These are phyloP conservation scores for Polytrichum formosum DNA, from an alignment of 225 moss, liverwort and hornwort genomes.

Conservation along the genomic window DNA sequence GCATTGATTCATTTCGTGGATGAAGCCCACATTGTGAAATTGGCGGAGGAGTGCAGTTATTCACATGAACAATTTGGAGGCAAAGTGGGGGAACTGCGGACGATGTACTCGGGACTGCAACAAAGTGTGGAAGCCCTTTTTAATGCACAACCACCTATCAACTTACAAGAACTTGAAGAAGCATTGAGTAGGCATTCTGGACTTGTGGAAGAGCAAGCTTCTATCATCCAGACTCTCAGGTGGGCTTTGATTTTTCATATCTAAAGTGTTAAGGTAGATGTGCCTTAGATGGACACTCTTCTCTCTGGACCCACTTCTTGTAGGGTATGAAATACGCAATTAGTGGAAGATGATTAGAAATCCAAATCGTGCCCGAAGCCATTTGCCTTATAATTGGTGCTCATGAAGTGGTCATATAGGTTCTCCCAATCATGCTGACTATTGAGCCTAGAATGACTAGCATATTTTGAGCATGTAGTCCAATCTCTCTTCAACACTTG, in stretches of 20 bases:
- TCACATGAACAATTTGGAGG: constrained; percentile 45
- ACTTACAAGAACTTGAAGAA: constrained; percentile 42
- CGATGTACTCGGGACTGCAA: constrained; percentile 36
- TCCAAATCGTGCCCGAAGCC: too few species aligned
- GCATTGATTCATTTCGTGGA: constrained; percentile 53
- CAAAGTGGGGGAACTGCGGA: constrained; percentile 49
- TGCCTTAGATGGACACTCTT: too few species aligned
- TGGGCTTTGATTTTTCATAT: background rate
- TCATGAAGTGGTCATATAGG: too few species aligned
- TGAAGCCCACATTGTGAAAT: constrained; percentile 38
- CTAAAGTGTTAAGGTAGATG: too few species aligned
- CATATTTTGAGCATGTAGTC: too few species aligned
- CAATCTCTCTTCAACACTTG: too few species aligned
- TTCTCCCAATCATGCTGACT: too few species aligned
- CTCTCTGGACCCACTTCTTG: too few species aligned
- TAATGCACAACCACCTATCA: constrained; percentile 33
- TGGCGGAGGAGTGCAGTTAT: constrained; percentile 51
- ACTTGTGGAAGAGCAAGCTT: constrained; percentile 48
- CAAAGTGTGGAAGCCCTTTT: constrained; percentile 43
- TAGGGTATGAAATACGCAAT: too few species aligned
- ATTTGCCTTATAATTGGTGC: too few species aligned
- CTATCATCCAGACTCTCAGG: constrained; percentile 60
- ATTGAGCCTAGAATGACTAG: too few species aligned
- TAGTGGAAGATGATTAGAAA: too few species aligned
- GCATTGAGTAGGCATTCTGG: constrained; percentile 31